Conservation (phyloP, 306 rosid species). For the Malus sylvestris region DNA sequence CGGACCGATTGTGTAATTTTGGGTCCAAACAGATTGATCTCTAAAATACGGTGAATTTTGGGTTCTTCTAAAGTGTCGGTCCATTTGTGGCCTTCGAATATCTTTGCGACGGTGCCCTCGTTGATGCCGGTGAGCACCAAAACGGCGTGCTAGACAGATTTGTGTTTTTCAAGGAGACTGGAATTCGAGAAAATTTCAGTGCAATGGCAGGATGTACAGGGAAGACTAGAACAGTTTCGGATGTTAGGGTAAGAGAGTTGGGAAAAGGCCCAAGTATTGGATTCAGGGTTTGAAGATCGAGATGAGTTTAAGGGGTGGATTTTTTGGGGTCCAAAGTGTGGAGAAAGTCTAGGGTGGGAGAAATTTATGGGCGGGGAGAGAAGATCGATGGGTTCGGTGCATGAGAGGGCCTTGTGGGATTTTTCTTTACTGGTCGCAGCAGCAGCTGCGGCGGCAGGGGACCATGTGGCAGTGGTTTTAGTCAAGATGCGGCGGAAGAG, state of each 20-base stretch:
- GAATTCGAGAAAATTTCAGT: conserved; percentile 84
- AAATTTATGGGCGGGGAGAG: no score
- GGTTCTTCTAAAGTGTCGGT: conserved; percentile 33
- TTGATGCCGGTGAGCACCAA: conserved; percentile 44
- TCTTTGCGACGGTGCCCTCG: conserved; percentile 66
- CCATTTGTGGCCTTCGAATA: conserved; percentile 75
- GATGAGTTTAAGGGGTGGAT: no score
- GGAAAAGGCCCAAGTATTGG: conserved; percentile 44
- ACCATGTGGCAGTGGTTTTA: no score
- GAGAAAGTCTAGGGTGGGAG: no score
- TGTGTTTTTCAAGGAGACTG: conserved; percentile 61
- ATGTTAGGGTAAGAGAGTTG: conserved; percentile 52
- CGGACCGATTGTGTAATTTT: no score
- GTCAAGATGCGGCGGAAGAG: no score
- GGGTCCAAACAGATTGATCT: conserved; percentile 39
- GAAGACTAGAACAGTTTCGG: conserved; percentile 72
- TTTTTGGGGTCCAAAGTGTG: no score
- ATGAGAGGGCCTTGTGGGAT: no score
- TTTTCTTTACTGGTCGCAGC: no score
- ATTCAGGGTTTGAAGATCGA: conserved; percentile 26
- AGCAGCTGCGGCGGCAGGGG: no score
- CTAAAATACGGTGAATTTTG: conserved; percentile 43
- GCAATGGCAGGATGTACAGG: conserved; percentile 56
- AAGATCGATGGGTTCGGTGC: no score
- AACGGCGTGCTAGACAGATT: conserved; percentile 50